Conservation (phyloP, 179 eudicot species). For the Monotropa hypopitys region DNA sequence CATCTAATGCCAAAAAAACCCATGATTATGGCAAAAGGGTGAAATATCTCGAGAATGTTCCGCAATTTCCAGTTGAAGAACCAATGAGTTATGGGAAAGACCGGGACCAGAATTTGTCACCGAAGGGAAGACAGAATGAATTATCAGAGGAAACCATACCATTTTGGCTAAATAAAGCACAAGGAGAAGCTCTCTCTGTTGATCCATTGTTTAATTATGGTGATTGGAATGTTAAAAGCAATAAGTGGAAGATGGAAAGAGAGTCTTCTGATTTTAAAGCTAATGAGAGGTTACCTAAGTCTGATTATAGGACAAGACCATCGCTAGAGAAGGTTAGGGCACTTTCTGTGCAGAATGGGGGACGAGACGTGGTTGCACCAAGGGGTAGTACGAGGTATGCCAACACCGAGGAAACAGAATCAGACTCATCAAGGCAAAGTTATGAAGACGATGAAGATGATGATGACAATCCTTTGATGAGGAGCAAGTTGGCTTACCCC, state of each 20-base stretch:
- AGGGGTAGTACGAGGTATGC: constrained; percentile 26
- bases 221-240: constrained; percentile 26
- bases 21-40: constrained; percentile 35
- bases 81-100: constrained; percentile 34
- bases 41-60: constrained; percentile 27
- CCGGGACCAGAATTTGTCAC: constrained; percentile 22
- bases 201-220: constrained; percentile 33
- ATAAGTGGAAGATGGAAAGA: constrained; percentile 35
- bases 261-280: constrained; percentile 27
- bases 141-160: constrained; percentile 31
- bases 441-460: constrained; percentile 33
- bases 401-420: constrained; percentile 71
- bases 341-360: constrained; percentile 35
- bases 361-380: constrained; percentile 20
- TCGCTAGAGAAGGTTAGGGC: constrained; percentile 28
- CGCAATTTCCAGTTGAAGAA: constrained; percentile 30
- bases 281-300: constrained; percentile 26
- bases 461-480: constrained; percentile 65
- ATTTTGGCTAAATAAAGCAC: constrained; percentile 31
- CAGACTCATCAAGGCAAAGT: constrained; percentile 68
- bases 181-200: constrained; percentile 24
- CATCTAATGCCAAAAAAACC: constrained; percentile 38
- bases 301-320: constrained; percentile 29
- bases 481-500: constrained; percentile 58
- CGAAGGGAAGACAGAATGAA: constrained; percentile 32